Evolutionary conservation across 176 grass and related monocot genomes (phyloP).

Genomic region (Raddia guianensis): DNA sequence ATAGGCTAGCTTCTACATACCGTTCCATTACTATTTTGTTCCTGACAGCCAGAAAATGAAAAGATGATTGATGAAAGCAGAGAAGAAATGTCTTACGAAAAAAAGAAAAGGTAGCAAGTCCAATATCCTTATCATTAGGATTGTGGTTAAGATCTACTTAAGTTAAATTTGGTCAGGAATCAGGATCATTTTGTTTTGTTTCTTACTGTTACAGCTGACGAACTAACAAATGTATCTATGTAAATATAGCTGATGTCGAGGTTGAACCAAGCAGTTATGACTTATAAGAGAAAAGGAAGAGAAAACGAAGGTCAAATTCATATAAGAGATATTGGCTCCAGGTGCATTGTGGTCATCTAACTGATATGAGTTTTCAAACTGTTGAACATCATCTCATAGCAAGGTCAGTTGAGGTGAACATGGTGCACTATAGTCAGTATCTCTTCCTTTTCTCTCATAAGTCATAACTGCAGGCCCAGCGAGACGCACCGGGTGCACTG

Average conservation of each 20-base stretch:
- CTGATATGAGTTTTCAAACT: no score
- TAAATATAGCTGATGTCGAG: conserved; percentile 44
- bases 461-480: no score
- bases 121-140: conserved; percentile 57
- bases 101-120: conserved; percentile 44
- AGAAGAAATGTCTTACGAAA: conserved; percentile 48
- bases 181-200: background rate
- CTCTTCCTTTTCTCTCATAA: no score
- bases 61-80: conserved; percentile 51
- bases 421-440: no score
- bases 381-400: no score
- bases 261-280: conserved; percentile 42
- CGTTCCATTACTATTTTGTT: conserved; percentile 11
- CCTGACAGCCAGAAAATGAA: conserved; percentile 58
- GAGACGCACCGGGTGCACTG: no score
- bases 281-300: conserved; percentile 45
- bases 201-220: background rate
- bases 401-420: no score
- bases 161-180: conserved; percentile 33
- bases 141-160: conserved; percentile 47
- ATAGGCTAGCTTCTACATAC: background rate
- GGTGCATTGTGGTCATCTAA: no score
- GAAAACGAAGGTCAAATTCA: background rate
- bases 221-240: conserved; percentile 2
- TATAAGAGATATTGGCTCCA: no score